Conservation (phyloP, 2,329 filamentous ascomycete species). For the Beauveria australis region DNA sequence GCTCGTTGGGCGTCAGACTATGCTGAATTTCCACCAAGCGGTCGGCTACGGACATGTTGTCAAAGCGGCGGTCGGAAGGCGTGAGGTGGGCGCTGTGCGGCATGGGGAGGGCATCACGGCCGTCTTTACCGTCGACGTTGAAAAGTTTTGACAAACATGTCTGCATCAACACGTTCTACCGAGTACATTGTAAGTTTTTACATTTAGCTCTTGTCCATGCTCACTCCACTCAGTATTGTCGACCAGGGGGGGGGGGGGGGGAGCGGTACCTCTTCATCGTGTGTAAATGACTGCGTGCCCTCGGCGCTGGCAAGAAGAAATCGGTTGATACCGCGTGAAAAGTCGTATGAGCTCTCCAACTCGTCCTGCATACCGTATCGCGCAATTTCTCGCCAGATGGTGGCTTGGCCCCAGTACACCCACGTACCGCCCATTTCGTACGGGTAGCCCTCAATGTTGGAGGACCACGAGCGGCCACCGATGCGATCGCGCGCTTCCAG, state of each 20-base stretch:
- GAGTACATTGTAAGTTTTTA: not conserved
- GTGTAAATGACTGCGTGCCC: slow-evolving; percentile 26
- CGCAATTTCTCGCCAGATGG: slow-evolving; percentile 36
- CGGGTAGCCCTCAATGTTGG: slow-evolving; percentile 33
- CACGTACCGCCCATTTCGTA: slow-evolving; percentile 44
- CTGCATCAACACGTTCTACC: slow-evolving; percentile 22
- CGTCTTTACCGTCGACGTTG: slow-evolving; percentile 35
- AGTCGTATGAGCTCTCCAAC: slow-evolving; percentile 31
- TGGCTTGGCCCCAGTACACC: slow-evolving; percentile 37
- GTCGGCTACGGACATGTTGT: slow-evolving; percentile 32
- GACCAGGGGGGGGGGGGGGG: not conserved
- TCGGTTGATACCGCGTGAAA: slow-evolving; percentile 32
- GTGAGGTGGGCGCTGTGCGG: slow-evolving; percentile 29
- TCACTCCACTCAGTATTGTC: not conserved
- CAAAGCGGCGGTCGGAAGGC: slow-evolving; percentile 26
- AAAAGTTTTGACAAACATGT: slow-evolving; percentile 33
- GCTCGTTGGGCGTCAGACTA: slow-evolving; percentile 32
- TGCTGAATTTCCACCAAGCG: slow-evolving; percentile 32
- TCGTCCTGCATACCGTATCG: slow-evolving; percentile 36
- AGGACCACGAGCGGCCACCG: slow-evolving; percentile 38
- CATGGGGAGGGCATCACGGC: slow-evolving; percentile 30
- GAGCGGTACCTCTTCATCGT: slow-evolving; percentile 32
- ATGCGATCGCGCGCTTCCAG: slow-evolving; percentile 40
- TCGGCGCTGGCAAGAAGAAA: slow-evolving; percentile 27
- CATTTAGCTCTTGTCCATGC: not conserved